Base-by-base conservation (phyloP, 1,284 basidiomycete species). In the Cutaneotrichosporon sp. region DNA sequence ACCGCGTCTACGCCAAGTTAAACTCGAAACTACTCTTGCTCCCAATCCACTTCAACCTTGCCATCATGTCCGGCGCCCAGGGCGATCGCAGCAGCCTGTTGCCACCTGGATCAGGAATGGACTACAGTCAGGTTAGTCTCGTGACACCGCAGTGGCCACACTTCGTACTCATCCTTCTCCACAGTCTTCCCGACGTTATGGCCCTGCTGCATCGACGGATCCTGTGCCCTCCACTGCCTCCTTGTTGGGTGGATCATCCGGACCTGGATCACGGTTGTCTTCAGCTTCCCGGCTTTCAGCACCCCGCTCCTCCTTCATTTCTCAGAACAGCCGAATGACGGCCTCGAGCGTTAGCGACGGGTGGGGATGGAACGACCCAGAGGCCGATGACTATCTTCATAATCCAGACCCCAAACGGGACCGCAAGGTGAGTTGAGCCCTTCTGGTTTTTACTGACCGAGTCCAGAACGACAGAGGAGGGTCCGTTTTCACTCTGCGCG, bases 401-500 rank as follows among this genome's bases (percentile, higher is more conserved):
- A 72, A 76, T 56, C 70, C 76, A 37, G 74, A 80, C 68, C 86
- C 87, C 3, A 80, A 80, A 42, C 78, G 85, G 43, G 86, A 89
- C 68, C 73, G 80, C 55, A 82, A 80, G 55, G 70, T 72, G 46
- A 49, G 65, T 58, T 7, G 7, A 4, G 15, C 4, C 17, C 12
- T 46, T 22, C 8, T 21, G n/a, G 30, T 18, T 12, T 22, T 13
- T 21, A 34, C 39, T 50, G 22, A 50, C 21, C 42, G 5, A 7
- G 5, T 8, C 8, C 21, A 79, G 53, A 73, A 76, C 46, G 85
- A 87, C 67, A 71, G 73, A 48, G 80, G 82, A 12, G 82, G 84
- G 4, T 79, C 77, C 46, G 77, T 89, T 38, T 83, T 89, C 65
- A 89, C 88, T 10, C 68, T 71, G 44, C 80, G 88, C 67, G 88